phyloP scores from a whole-genome alignment of 2,329 filamentous ascomycete genomes.

The Uncinocarpus reesii region DNA sequence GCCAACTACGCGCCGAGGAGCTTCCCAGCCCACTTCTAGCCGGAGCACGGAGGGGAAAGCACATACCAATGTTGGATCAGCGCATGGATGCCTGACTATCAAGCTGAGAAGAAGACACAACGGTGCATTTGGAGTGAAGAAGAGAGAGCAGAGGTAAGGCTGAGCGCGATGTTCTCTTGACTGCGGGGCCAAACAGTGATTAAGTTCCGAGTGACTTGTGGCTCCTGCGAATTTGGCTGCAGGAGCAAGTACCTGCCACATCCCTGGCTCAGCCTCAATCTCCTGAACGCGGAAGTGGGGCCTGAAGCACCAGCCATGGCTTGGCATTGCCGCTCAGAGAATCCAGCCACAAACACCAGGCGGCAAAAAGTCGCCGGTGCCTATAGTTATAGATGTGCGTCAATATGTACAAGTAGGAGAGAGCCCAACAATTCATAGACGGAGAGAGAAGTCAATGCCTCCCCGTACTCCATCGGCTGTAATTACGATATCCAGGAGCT shows the following conservation, averaged over 20 bases:
- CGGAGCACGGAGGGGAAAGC: background rate
- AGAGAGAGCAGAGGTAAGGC: background rate
- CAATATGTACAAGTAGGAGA: too few species aligned
- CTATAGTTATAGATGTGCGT: too few species aligned
- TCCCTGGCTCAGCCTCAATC: slow-evolving; percentile 6
- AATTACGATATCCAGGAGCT: too few species aligned
- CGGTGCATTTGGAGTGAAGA: background rate
- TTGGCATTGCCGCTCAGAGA: too few species aligned
- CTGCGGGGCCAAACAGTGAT: background rate
- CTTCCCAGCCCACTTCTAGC: background rate
- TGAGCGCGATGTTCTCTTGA: background rate
- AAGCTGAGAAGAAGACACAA: background rate
- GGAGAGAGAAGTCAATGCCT: too few species aligned
- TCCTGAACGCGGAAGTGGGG: background rate
- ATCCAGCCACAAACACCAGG: too few species aligned
- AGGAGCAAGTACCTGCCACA: background rate
- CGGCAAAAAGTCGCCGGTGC: too few species aligned
- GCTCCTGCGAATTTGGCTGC: background rate
- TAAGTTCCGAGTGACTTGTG: background rate
- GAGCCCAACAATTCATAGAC: too few species aligned
- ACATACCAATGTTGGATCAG: background rate
- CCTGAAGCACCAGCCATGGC: background rate
- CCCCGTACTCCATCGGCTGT: too few species aligned
- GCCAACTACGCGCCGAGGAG: background rate
- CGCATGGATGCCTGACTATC: background rate